Conservation (phyloP, 1,284 basidiomycete species). For the Boletellus sp. region DNA sequence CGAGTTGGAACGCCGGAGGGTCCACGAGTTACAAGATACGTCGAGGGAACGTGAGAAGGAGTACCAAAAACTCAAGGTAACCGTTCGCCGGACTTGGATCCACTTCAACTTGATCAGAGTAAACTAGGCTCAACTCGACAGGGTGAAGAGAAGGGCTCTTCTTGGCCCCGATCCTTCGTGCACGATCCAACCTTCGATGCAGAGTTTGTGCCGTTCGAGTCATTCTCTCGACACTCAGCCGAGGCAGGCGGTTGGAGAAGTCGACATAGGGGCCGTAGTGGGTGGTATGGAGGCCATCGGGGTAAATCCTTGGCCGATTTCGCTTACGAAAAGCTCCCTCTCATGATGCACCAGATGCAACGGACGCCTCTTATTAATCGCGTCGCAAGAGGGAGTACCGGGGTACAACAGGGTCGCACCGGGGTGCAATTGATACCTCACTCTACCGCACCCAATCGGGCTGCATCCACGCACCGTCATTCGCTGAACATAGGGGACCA, state of each 20-base stretch:
- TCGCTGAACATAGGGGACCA: conserved; percentile 34
- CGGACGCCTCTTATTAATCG: conserved; percentile 65
- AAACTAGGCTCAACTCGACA: conserved; percentile 58
- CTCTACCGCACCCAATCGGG: conserved; percentile 11
- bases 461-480: conserved; percentile 23
- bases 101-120: conserved; percentile 53
- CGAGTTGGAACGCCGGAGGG: conserved; percentile 70
- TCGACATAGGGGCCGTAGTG: conserved; percentile 55
- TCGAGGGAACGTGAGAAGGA: conserved; percentile 77
- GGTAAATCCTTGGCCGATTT: conserved; percentile 36
- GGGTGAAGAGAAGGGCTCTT: conserved; percentile 74
- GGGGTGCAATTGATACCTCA: conserved; percentile 16
- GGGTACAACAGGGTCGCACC: conserved; percentile 27
- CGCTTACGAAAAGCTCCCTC: neutral
- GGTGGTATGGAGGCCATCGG: conserved; percentile 69
- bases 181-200: conserved; percentile 14
- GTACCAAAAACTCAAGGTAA: conserved; percentile 79
- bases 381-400: conserved; percentile 34
- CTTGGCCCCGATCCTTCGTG: conserved; percentile 39
- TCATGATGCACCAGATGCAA: conserved; percentile 51
- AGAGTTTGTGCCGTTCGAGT: conserved; percentile 15
- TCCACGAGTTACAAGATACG: conserved; percentile 67
- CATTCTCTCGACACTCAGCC: conserved; percentile 18
- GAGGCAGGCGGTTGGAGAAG: conserved; percentile 23
- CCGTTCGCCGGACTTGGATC: conserved; percentile 1